A percentile compares a stretch with the other conserved stretches of the same genome.
These are phyloP conservation scores for Mortierella antarctica DNA, from an alignment of 192 early-diverging fungal species.

Conservation along the genomic window DNA sequence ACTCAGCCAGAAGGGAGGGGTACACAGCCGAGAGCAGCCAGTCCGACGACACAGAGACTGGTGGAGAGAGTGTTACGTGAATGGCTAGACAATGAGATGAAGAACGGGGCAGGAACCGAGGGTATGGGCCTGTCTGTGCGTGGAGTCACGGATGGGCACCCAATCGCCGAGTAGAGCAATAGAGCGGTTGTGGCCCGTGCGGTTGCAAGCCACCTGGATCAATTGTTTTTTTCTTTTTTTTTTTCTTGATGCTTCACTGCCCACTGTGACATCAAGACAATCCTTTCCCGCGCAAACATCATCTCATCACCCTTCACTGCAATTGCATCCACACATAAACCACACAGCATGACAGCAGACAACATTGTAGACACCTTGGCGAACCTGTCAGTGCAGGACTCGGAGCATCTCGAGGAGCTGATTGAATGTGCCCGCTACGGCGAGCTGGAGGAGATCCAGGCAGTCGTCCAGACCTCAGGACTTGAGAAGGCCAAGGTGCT, in stretches of 20 bases:
- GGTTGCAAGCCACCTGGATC: not conserved
- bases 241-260: constrained; percentile 11
- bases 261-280: not conserved
- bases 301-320: not conserved
- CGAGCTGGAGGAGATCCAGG: constrained; percentile 75
- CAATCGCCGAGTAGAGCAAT: not conserved
- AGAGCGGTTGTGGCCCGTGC: too few species aligned
- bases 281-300: not conserved
- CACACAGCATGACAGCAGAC: constrained; percentile 27
- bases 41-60: constrained; percentile 58
- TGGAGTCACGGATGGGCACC: constrained; percentile 20
- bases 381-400: constrained; percentile 39
- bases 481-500: constrained; percentile 46
- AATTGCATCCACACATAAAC: not conserved
- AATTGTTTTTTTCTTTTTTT: not conserved
- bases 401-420: constrained; percentile 64
- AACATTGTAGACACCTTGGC: constrained; percentile 9
- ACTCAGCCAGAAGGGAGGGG: not conserved
- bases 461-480: constrained; percentile 48
- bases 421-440: constrained; percentile 78
- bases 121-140: constrained; percentile 29
- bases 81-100: constrained; percentile 57
- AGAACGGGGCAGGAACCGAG: constrained; percentile 24
- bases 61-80: constrained; percentile 60
- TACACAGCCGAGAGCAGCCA: constrained; percentile 39